Evolutionary conservation across 495 filamentous ascomycete genomes (phyloP), one percentile per base, ranked within the genome.

Genomic region (Cryomyces minteri): DNA sequence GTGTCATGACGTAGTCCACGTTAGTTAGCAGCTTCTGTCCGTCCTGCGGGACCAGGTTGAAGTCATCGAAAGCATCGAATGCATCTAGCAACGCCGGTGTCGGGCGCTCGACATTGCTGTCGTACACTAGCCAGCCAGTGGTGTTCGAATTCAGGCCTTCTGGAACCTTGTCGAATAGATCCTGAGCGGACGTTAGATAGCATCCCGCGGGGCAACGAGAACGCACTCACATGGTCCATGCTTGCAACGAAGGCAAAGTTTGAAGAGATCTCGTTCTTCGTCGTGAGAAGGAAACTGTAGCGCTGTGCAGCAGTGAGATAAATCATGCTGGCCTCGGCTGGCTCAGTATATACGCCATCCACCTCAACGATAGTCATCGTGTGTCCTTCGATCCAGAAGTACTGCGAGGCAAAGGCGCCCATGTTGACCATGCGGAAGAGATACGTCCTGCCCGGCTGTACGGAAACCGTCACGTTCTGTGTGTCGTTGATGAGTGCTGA

Each of bases 51-150:
- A 80, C 64, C 0, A 94, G 70, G 0, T 54, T 62, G 34, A 82
- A 69, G 57, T 94, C 86, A 49, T 93, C 84, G 45, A 84, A 80
- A 38, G 68, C 71, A 41, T 79, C 58, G 41, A 84, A 73, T 32
- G 69, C 62, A 39, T 74, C 59, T 11, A 84, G 48, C 0, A 64
- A 45, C 2, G 66, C 63, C 12, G 83, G 66, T 0, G 60, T 61
- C 8, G 79, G 79, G 2, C 82, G 64, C 0, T 71, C 63, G 39
- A 73, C 71, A 1, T 57, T 46, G 3, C 71, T 62, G 54, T 87
- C 71, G 52, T 90, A 88, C 1, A 82, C 69, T 1, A 93, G 68
- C 79, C 80, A 88, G 6, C 79, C 80, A 0, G 85, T 88, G 0
- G 74, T 77, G 48, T 88, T 93, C 43, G 73, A 74, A 54, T 88